A percentile compares a stretch with the other conserved stretches of the same genome.
Evolutionary conservation across 106 monocot genomes (phyloP).

Genomic region (Cymbidium sinense): DNA sequence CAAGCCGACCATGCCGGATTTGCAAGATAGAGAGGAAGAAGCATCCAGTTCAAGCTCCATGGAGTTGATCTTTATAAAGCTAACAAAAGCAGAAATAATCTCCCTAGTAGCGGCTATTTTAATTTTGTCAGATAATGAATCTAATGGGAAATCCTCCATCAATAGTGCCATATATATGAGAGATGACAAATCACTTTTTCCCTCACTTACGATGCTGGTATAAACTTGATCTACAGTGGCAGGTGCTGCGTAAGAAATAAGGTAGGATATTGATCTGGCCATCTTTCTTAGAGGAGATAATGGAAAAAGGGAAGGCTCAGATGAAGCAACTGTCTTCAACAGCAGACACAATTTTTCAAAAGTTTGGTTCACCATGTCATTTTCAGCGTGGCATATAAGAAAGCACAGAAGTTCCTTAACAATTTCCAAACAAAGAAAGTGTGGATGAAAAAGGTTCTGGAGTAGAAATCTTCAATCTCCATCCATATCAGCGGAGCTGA

Average conservation of each 20-base stretch:
- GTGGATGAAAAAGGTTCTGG: slow-evolving; percentile 73
- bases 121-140: slow-evolving; percentile 45
- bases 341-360: slow-evolving; percentile 42
- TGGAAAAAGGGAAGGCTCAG: slow-evolving; percentile 37
- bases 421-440: slow-evolving; percentile 67
- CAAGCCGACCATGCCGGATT: slow-evolving; percentile 25
- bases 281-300: slow-evolving; percentile 53
- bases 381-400: slow-evolving; percentile 60
- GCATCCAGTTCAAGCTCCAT: slow-evolving; percentile 21
- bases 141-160: slow-evolving; percentile 81
- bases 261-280: slow-evolving; percentile 44
- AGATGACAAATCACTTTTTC: slow-evolving; percentile 29
- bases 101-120: slow-evolving; percentile 35
- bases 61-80: slow-evolving; percentile 34
- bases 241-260: slow-evolving; percentile 42
- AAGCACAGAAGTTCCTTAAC: slow-evolving; percentile 69
- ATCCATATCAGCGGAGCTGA: slow-evolving; percentile 39
- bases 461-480: slow-evolving; percentile 60
- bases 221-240: slow-evolving; percentile 49
- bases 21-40: slow-evolving; percentile 15
- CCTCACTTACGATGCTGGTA: slow-evolving; percentile 26
- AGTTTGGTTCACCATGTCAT: slow-evolving; percentile 26
- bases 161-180: slow-evolving; percentile 49
- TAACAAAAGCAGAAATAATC: slow-evolving; percentile 34
- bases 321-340: slow-evolving; percentile 39